A percentile compares a stretch with the other conserved stretches of the same genome.
These are phyloP conservation scores for Ammopiptanthus mongolicus DNA, from an alignment of 306 rosid genomes.

Conservation along the genomic window DNA sequence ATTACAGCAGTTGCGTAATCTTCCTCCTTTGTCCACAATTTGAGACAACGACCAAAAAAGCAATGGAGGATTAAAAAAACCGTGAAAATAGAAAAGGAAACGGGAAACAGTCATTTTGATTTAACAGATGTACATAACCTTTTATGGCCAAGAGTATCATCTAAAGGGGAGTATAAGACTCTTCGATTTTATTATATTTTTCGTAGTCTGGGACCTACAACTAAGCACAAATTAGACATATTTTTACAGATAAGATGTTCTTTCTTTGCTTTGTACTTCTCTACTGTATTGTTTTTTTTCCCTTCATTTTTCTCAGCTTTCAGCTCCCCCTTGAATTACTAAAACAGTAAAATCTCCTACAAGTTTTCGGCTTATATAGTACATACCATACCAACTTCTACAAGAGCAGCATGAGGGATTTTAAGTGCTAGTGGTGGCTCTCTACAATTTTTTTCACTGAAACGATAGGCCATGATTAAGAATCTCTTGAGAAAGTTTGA, in stretches of 20 bases:
- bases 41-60: neutral
- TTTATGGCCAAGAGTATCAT: neutral
- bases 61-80: neutral
- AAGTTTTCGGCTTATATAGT: constrained; percentile 29
- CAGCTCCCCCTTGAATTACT: neutral
- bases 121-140: neutral
- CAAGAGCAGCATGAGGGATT: constrained; percentile 86
- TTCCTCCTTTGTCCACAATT: neutral
- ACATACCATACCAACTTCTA: constrained; percentile 71
- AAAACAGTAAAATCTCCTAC: neutral
- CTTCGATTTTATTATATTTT: neutral
- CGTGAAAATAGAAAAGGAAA: neutral
- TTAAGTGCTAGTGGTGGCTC: constrained; percentile 61
- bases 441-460: constrained; percentile 61
- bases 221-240: neutral
- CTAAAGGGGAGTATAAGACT: neutral
- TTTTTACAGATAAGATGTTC: neutral
- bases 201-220: neutral
- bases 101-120: neutral
- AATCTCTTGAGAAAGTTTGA: constrained; percentile 52
- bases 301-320: neutral
- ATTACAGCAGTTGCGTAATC: too few species aligned
- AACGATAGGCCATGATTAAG: constrained; percentile 49
- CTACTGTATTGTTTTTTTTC: neutral
- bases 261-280: neutral